Conservation (phyloP, 192 early-diverging fungal species). For the Lobulomyces angularis region DNA sequence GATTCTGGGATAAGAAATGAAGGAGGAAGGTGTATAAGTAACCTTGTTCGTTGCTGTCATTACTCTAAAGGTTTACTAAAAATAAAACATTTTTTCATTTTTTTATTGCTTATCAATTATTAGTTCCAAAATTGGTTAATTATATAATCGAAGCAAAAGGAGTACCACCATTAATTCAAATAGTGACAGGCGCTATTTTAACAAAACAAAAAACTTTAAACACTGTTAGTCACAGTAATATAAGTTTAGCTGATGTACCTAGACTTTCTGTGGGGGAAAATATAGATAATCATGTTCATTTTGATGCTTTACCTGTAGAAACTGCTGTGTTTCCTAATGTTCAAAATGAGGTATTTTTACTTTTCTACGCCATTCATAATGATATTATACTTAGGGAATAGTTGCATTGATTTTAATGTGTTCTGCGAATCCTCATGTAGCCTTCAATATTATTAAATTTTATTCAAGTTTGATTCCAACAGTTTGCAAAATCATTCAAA, state of each 20-base stretch:
- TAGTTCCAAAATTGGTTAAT: slow-evolving; percentile 19
- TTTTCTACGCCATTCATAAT: no score
- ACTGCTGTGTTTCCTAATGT: slow-evolving; percentile 35
- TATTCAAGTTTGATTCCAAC: slow-evolving; percentile 19
- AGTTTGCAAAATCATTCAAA: slow-evolving; percentile 19
- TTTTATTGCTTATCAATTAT: neutral
- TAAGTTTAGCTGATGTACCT: neutral
- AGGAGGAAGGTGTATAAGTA: slow-evolving; percentile 33
- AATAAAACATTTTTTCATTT: neutral
- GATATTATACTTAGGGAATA: no score
- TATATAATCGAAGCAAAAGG: slow-evolving; percentile 21
- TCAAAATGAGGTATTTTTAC: slow-evolving; percentile 46
- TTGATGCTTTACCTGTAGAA: slow-evolving; percentile 34
- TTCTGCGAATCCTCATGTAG: slow-evolving; percentile 17
- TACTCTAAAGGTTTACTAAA: slow-evolving; percentile 22
- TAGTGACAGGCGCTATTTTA: slow-evolving; percentile 36
- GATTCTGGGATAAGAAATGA: slow-evolving; percentile 36
- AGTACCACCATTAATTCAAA: slow-evolving; percentile 29
- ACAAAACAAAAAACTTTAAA: no score
- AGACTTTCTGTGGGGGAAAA: neutral
- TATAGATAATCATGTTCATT: slow-evolving; percentile 36
- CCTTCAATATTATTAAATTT: slow-evolving; percentile 16
- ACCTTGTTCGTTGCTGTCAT: slow-evolving; percentile 25
- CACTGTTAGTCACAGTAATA: neutral
- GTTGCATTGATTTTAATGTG: slow-evolving; percentile 28